Percentiles rank a stretch among this genome's conserved stretches.
Evolutionary conservation across 2,329 filamentous ascomycete species (phyloP).

Genomic region (Madurella fahalii): DNA sequence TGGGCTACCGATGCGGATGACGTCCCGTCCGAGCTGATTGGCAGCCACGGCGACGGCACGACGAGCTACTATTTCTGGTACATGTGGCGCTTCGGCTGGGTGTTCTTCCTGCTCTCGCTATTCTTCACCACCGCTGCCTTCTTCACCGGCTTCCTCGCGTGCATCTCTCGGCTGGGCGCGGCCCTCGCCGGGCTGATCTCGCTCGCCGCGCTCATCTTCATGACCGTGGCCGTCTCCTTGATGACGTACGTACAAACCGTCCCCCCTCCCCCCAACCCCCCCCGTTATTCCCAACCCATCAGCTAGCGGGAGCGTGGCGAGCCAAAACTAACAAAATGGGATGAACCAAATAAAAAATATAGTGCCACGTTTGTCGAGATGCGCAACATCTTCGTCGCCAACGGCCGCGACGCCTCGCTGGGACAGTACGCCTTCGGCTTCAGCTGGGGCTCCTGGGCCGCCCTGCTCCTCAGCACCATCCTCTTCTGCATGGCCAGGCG

Average conservation of each 20-base stretch:
- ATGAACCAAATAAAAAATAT: neutral
- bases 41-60: constrained; percentile 51
- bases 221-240: constrained; percentile 60
- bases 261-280: neutral
- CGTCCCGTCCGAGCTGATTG: constrained; percentile 44
- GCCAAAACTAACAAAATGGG: constrained; percentile 13
- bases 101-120: constrained; percentile 80
- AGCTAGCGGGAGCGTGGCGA: constrained; percentile 18
- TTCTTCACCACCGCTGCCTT: constrained; percentile 71
- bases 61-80: constrained; percentile 67
- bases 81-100: constrained; percentile 88
- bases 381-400: constrained; percentile 59
- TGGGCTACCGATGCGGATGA: constrained; percentile 48
- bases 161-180: constrained; percentile 66
- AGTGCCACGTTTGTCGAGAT: constrained; percentile 63
- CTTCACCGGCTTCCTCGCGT: constrained; percentile 63
- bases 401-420: constrained; percentile 54
- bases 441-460: constrained; percentile 67
- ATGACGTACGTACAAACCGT: constrained; percentile 71
- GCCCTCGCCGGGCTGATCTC: constrained; percentile 60
- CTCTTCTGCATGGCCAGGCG: constrained; percentile 64
- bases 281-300: neutral
- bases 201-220: constrained; percentile 62
- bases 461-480: constrained; percentile 61
- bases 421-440: constrained; percentile 71